A percentile compares a stretch with the other conserved stretches of the same genome.
Evolutionary conservation across 2,329 filamentous ascomycete species (phyloP).

Genomic region (Beauveria rudraprayagi): DNA sequence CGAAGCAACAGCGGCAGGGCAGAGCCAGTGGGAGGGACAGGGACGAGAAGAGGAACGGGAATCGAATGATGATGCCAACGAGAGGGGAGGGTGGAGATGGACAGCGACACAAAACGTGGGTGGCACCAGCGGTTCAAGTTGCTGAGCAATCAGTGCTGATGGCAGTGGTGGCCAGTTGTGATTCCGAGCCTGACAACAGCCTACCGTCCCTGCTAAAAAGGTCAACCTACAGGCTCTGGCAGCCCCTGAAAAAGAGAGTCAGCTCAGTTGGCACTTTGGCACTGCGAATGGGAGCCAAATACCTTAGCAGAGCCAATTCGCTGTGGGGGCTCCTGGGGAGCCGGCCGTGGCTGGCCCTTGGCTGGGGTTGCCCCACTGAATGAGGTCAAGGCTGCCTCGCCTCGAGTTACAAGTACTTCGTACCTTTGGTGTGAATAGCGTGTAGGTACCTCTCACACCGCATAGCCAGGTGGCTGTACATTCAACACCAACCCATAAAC

Average conservation of each 20-base stretch:
- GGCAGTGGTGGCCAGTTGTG: too few relatives aligned
- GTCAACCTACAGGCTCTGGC: not conserved
- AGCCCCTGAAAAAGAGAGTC: not conserved
- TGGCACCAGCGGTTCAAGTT: not conserved
- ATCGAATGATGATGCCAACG: conserved; percentile 2
- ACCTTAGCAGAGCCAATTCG: too few relatives aligned
- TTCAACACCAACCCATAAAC: not conserved
- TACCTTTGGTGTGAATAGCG: too few relatives aligned
- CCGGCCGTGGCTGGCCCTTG: not conserved
- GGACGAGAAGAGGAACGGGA: conserved; percentile 11
- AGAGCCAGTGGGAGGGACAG: not conserved
- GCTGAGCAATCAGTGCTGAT: not conserved
- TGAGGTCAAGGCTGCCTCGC: too few relatives aligned
- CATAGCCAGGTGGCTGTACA: too few relatives aligned
- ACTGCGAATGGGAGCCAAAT: too few relatives aligned
- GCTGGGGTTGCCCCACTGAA: not conserved
- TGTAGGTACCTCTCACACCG: too few relatives aligned
- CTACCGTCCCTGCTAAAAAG: too few relatives aligned
- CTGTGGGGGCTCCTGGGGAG: too few relatives aligned
- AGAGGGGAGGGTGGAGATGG: conserved; percentile 10
- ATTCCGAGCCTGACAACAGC: too few relatives aligned
- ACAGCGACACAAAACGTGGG: too few relatives aligned
- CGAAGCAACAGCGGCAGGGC: not conserved
- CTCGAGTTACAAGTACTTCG: too few relatives aligned
- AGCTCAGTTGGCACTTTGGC: not conserved